Evolutionary conservation across 345 rosid species (phyloP), one percentile per base, ranked within the genome.

Genomic region (Kandelia obovata): DNA sequence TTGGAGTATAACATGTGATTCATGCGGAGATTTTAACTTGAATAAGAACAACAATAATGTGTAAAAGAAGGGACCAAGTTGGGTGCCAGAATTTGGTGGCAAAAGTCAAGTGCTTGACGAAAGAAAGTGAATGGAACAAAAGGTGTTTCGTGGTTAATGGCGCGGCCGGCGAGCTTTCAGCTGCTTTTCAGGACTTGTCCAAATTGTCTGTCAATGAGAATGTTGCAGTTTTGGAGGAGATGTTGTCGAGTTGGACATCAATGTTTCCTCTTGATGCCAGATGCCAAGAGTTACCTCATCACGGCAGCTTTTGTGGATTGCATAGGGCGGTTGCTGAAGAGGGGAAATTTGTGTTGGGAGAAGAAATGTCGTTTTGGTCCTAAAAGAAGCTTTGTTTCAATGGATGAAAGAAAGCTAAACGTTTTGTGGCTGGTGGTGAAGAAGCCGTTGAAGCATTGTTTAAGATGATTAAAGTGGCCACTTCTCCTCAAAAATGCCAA

Each of bases 51-150:
- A 21, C 21, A 21, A 21, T 21, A 21, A 21, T 73, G 0, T 15
- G 65, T 6, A 73, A 53, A 25, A 43, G 59, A 2, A 75, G 67
- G 6, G 86, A 83, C 57, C 65, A 5, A 26, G 37, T 53, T 20
- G 53, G 67, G 56, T 84, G 87, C 64, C 66, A 65, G 49, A 72
- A 73, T 62, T 55, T 71, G 70, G 82, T 83, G 20, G 71, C 43
- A 7, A 84, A 80, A 82, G 65, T 93, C 64, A 86, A 83, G 85
- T 64, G 62, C 26, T 61, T 79, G 57, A 73, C 75, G 7, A 76
- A 82, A 62, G 87, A 92, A 73, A 85, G 88, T 49, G 97, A 92
- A 10, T 69, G 85, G 6, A 89, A 91, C 86, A 89, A 66, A 69
- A 80, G 68, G 51, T 80, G 83, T 69, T 52, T 93, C 27, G 58